Conservation (phyloP, 306 rosid species). For the Vachellia collinsii region DNA sequence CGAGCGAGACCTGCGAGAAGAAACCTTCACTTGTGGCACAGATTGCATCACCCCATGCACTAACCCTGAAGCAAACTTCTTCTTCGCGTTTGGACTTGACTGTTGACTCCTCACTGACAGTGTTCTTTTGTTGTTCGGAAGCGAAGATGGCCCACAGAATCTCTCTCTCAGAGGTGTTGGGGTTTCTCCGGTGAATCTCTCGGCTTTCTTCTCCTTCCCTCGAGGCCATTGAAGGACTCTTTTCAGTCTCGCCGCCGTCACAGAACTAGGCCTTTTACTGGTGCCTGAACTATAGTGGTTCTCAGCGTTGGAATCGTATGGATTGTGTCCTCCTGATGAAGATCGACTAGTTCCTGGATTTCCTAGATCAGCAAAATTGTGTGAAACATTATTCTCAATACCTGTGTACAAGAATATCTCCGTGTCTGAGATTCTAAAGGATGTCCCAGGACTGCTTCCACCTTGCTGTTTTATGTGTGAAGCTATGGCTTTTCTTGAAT, state of each 20-base stretch:
- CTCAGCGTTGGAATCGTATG: conserved; percentile 40
- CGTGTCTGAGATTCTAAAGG: conserved; percentile 74
- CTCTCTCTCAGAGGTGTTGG: conserved; percentile 80
- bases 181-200: conserved; percentile 53
- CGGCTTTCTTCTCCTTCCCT: conserved; percentile 57
- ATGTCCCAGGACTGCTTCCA: conserved; percentile 88
- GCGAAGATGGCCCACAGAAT: conserved; percentile 66
- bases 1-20: conserved; percentile 73
- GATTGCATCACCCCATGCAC: conserved; percentile 72
- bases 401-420: conserved; percentile 85
- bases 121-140: conserved; percentile 78
- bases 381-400: conserved; percentile 59
- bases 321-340: conserved; percentile 58
- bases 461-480: conserved; percentile 81
- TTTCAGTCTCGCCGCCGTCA: conserved; percentile 69
- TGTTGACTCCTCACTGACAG: conserved; percentile 85
- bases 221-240: conserved; percentile 72
- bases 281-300: conserved; percentile 38
- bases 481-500: conserved; percentile 85
- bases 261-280: conserved; percentile 66
- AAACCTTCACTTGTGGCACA: conserved; percentile 60
- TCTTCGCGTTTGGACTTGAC: conserved; percentile 95
- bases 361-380: conserved; percentile 51
- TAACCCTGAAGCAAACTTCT: conserved; percentile 82
- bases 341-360: conserved; percentile 57